Percentiles rank a stretch among this genome's conserved stretches.
Conservation (phyloP, 148 eudicot species). For the Amaranthus palmeri region DNA sequence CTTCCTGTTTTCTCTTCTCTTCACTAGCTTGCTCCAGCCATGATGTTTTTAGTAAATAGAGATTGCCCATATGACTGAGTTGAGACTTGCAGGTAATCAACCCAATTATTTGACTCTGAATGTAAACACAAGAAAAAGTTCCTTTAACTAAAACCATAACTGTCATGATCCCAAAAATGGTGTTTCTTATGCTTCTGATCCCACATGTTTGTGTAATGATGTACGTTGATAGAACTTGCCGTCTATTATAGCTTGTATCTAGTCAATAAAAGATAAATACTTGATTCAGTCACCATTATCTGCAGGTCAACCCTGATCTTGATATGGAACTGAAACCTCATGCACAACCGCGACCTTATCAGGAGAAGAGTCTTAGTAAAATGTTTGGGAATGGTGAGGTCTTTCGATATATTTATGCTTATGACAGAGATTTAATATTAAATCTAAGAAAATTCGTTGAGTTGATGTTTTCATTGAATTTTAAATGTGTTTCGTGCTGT, state of each 20-base stretch:
- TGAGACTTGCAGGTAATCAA: neutral
- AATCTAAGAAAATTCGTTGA: slow-evolving; percentile 1
- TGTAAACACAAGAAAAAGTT: neutral
- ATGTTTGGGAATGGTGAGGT: slow-evolving; percentile 95
- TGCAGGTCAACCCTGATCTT: slow-evolving; percentile 92
- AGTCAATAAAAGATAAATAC: neutral
- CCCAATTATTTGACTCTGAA: neutral
- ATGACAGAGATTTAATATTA: neutral
- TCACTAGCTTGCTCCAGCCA: neutral
- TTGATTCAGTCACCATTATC: neutral
- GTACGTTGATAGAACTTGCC: neutral
- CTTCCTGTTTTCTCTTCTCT: neutral
- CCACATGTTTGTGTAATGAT: slow-evolving; percentile 9
- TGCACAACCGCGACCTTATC: slow-evolving; percentile 96
- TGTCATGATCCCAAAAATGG: neutral
- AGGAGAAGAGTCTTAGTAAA: slow-evolving; percentile 97
- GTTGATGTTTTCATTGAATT: neutral
- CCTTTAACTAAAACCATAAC: neutral
- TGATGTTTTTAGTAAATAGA: neutral
- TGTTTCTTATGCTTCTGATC: neutral
- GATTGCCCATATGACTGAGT: neutral
- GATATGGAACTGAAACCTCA: slow-evolving; percentile 98
- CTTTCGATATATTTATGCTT: slow-evolving; percentile 7
- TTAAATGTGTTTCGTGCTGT: slow-evolving; percentile 6
- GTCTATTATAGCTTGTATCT: slow-evolving; percentile 3